Conservation (phyloP, 345 rosid genomes). For the Leavenworthia alabamica region DNA sequence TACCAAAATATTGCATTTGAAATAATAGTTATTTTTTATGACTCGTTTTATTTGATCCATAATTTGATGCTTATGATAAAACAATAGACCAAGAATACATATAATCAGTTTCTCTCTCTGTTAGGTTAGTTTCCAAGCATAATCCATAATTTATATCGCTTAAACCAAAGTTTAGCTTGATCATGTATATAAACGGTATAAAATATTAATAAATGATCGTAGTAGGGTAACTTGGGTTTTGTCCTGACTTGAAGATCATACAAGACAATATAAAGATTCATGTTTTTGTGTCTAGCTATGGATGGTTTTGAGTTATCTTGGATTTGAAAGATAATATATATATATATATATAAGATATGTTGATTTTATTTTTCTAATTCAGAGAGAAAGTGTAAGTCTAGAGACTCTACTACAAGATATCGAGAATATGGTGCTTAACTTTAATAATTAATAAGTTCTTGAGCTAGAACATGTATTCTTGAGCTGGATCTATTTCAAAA, state of each 20-base stretch:
- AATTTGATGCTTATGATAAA: background rate
- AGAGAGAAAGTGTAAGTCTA: conserved; percentile 4
- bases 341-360: too few relatives aligned
- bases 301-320: conserved; percentile 22
- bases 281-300: conserved; percentile 22
- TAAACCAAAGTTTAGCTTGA: background rate
- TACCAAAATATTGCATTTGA: too few relatives aligned
- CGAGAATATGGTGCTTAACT: conserved; percentile 12
- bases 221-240: background rate
- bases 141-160: background rate
- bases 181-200: background rate
- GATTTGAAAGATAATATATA: background rate
- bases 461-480: too few relatives aligned
- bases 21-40: too few relatives aligned
- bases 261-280: conserved; percentile 22
- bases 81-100: background rate
- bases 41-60: too few relatives aligned
- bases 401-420: conserved; percentile 2
- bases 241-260: background rate
- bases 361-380: conserved; percentile 3
- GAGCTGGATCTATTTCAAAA: too few relatives aligned
- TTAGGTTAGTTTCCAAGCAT: background rate
- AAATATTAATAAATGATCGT: too few relatives aligned
- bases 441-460: too few relatives aligned
- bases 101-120: background rate